A percentile compares a stretch with the other conserved stretches of the same genome.
Conservation (phyloP, 2,329 filamentous ascomycete species). For the Penicillium sp. region DNA sequence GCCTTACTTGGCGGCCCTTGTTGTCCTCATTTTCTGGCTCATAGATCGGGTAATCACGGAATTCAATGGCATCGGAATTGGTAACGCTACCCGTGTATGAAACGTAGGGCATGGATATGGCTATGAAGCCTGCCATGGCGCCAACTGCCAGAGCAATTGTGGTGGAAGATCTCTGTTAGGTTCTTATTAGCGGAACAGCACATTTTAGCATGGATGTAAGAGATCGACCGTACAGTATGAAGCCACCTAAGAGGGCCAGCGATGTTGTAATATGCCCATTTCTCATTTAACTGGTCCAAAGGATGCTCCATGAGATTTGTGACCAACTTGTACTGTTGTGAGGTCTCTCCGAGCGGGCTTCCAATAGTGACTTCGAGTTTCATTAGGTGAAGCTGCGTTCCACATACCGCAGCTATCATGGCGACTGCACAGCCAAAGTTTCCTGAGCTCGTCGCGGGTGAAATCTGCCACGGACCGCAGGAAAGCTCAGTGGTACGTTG, state of each 20-base stretch:
- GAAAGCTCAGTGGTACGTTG: slow-evolving; percentile 28
- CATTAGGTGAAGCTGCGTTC: slow-evolving; percentile 29
- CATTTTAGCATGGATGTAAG: not conserved
- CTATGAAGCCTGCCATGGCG: slow-evolving; percentile 25
- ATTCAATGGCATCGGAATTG: slow-evolving; percentile 3
- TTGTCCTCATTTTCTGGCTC: slow-evolving; percentile 10
- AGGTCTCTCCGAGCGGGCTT: not conserved
- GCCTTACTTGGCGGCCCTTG: slow-evolving; percentile 11
- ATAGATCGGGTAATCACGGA: slow-evolving; percentile 23
- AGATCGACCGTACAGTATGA: slow-evolving; percentile 25
- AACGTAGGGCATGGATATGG: slow-evolving; percentile 19
- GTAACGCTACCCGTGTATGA: slow-evolving; percentile 15
- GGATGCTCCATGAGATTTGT: slow-evolving; percentile 16
- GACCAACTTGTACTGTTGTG: slow-evolving; percentile 4
- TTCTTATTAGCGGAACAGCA: slow-evolving; percentile 6
- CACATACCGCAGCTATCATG: slow-evolving; percentile 30
- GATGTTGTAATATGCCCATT: slow-evolving; percentile 19
- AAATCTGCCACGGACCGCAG: slow-evolving; percentile 35
- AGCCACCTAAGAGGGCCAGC: slow-evolving; percentile 36
- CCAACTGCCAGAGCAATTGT: slow-evolving; percentile 25
- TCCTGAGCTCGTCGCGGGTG: not conserved
- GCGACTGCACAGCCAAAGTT: slow-evolving; percentile 17
- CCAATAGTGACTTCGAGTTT: slow-evolving; percentile 20
- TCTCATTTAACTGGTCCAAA: not conserved
- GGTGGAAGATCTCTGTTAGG: slow-evolving; percentile 20